Evolutionary conservation across 1,284 basidiomycete genomes (phyloP), one percentile per base, ranked within the genome.

Genomic region (Bjerkandera adusta): DNA sequence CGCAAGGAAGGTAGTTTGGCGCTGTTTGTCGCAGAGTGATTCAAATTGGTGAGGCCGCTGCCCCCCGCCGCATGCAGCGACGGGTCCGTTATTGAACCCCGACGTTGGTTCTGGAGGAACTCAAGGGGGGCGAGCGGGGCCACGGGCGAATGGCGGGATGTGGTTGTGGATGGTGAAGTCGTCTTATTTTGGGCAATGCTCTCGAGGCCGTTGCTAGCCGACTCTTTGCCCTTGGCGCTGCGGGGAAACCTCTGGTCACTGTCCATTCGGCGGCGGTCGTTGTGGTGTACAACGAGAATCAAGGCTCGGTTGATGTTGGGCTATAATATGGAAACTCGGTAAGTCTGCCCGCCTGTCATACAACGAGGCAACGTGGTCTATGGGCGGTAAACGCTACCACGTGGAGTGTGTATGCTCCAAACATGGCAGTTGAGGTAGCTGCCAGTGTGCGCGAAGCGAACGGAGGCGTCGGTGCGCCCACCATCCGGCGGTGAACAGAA

Each of bases 81-180:
- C 3, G 86, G 87, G 68, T 89, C 87, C 15, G 87, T 87, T 59
- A 89, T 83, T 2, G 88, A 89, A 47, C 85, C 85, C 50, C 86
- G 71, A 21, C 87, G 79, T 59, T 89, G 87, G 49, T 77, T 85
- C 64, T 89, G 85, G 22, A 89, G 75, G 61, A 75, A 83, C 62
- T 88, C 82, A 55, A 89, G 79, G 12, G 86, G 85, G 7, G 83
- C 81, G 26, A 90, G 76, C 36, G 76, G 75, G 13, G 69, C 70
- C 52, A 71, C 64, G 38, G 69, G 64, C 34, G 65, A 65, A 52
- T 67, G 65, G 57, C 67, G 66, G 51, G 61, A 58, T 37, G 51
- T 34, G 54, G 55, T 24, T 16, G 45, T 61, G 54, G 61, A 55
- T 42, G 61, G 44, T 36, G 65, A 57, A 46, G 59, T 48, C 45